Conservation (phyloP, 768 basidiomycete genomes). For the Rhodocollybia butyracea region DNA sequence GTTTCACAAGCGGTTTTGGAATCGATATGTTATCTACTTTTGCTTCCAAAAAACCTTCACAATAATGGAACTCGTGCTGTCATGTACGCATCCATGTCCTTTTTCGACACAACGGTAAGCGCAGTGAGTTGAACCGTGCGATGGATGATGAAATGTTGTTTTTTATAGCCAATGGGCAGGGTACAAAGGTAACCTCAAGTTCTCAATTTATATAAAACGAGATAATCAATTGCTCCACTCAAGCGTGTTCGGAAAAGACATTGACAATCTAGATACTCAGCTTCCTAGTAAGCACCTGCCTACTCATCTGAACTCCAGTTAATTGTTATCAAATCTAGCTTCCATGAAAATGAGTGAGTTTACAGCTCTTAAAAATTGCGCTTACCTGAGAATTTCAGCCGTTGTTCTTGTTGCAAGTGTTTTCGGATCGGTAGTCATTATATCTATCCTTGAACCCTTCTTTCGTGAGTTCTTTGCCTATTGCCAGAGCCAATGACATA, state of each 20-base stretch:
- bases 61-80: constrained; percentile 50
- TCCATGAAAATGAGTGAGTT: constrained; percentile 56
- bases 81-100: constrained; percentile 71
- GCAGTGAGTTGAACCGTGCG: neutral
- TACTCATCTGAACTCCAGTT: neutral
- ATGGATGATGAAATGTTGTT: neutral
- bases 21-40: constrained; percentile 57
- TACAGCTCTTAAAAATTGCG: neutral
- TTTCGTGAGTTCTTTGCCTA: constrained; percentile 49
- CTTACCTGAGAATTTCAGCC: constrained; percentile 30
- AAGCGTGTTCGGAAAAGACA: constrained; percentile 66
- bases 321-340: constrained; percentile 28
- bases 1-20: constrained; percentile 38
- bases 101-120: constrained; percentile 67
- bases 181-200: no score
- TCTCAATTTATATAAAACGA: no score
- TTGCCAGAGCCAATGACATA: no score
- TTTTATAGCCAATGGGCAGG: constrained; percentile 50
- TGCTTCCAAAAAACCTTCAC: constrained; percentile 64
- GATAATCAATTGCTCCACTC: no score
- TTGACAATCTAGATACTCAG: constrained; percentile 63
- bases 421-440: constrained; percentile 49
- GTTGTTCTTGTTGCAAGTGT: constrained; percentile 48
- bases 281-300: constrained; percentile 42
- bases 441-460: constrained; percentile 57